Evolutionary conservation across 1,139 yeast genomes (phyloP), one percentile per base, ranked within the genome.

Genomic region (Komagataea norvegica): DNA sequence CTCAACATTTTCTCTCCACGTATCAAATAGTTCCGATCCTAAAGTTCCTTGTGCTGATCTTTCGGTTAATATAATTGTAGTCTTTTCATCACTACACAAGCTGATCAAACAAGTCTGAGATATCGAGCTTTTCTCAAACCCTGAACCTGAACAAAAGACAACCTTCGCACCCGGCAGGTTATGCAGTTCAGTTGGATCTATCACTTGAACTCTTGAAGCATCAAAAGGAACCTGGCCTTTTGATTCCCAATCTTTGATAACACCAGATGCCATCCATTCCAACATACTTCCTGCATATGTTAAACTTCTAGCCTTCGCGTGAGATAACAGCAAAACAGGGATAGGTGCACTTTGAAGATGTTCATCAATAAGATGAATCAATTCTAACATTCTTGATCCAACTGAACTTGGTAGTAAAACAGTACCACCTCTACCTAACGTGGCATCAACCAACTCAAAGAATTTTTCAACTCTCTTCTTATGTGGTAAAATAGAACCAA

Each of bases 191-290:
- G 66, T 67, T 3, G 83, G 72, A 31, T 74, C 74, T 19, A 79
- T 67, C 13, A 81, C 66, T 58, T 77, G 77, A 44, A 75, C 75
- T 54, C 77, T 66, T 22, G 80, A 64, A 42, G 84, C 79, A 50
- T 80, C 85, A 46, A 64, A 64, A 8, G 96, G 96, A 3, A 83
- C 74, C 40, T 75, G 74, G 38, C 77, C 79, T 47, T 77, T 71
- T 9, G 71, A 65, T 49, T 86, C 95, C 91, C 96, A 87, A 37
- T 80, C 83, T 49, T 83, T 81, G 24, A 86, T 74, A 30, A 88
- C 72, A 20, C 78, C 72, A 1, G 89, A 74, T 0, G 94, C 79
- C 91, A 91, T 84, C 97, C 97, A 93, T 62, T 93, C 98, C 19
- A 89, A 63, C 79, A 91, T 83, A 41, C 87, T 82, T 15, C 88